Evolutionary conservation across 2,329 filamentous ascomycete species (phyloP), one percentile per base, ranked within the genome.

Genomic region (Albophoma yamanashiensis): DNA sequence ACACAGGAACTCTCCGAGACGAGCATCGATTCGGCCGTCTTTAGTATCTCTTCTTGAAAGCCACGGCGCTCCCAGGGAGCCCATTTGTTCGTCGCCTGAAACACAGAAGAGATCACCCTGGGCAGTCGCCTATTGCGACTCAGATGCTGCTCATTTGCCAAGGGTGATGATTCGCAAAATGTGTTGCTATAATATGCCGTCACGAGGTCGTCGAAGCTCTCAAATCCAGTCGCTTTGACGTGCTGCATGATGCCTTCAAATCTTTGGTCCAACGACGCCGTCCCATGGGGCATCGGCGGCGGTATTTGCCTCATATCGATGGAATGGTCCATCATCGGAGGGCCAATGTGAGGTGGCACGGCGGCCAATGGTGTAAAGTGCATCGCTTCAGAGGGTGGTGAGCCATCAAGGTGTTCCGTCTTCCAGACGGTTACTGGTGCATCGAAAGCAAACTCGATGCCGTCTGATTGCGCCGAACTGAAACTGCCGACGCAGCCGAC

Each of bases 41-140:
- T 66, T 22, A 70, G 60, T n/a, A 69, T 64, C 55, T 70, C 67
- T 5, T 69, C 67, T 8, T 67, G 63, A 52, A 70, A 69, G 0
- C 64, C 68, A 9, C 62, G 61, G 17, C 67, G 63, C 60, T 67
- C 65, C 69, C 64, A 68, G 3, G 58, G 56, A n/a, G 63, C 67
- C 68, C 64, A 69, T 39, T 55, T 57, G 11, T 58, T 45, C 1
- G 64, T 59, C 8, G 64, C 61, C 15, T 59, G 63, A 27, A 65
- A 65, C 1, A 69, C 63, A 2, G 66, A 61, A 0, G 59, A 59
- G 34, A 70, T 62, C 7, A 69, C 62, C 45, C 63, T 62, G 9
- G 69, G 66, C 11, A 70, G 63, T 0, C 68, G 61, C 12, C 65
- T 62, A 59, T 67, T 67, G 25, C 68, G 66, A 43, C 66, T 70